Conservation (phyloP, 306 rosid species). For the Vicia faba region DNA sequence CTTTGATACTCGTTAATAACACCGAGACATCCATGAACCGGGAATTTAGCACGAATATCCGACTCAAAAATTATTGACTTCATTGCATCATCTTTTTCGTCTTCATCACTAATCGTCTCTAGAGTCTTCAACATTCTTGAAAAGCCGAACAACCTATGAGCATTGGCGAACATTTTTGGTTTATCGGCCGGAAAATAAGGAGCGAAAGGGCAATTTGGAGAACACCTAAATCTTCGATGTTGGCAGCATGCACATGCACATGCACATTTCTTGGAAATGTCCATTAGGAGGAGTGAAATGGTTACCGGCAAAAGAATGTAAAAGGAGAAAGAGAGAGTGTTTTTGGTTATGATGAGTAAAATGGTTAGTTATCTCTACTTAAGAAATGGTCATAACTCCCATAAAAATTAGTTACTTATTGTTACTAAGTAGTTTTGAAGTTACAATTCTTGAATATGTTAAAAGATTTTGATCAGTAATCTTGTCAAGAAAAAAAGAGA, state of each 20-base stretch:
- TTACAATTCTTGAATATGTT: too few relatives aligned
- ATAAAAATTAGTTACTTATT: too few relatives aligned
- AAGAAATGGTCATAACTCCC: too few relatives aligned
- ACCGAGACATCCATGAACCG: not conserved
- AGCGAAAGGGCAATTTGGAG: not conserved
- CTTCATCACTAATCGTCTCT: not conserved
- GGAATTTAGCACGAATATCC: not conserved
- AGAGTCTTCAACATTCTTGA: not conserved
- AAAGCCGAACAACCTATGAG: not conserved
- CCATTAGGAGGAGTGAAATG: too few relatives aligned
- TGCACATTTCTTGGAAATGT: too few relatives aligned
- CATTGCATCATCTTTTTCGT: not conserved
- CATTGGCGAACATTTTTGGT: not conserved
- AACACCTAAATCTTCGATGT: not conserved
- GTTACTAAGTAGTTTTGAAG: too few relatives aligned
- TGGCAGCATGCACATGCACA: not conserved
- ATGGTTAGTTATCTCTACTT: too few relatives aligned
- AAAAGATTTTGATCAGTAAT: too few relatives aligned
- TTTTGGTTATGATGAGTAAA: too few relatives aligned
- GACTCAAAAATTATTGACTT: not conserved
- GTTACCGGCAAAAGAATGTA: too few relatives aligned
- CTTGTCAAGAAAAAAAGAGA: too few relatives aligned
- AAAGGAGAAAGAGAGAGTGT: too few relatives aligned
- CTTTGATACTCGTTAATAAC: not conserved
- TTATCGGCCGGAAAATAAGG: not conserved